These are phyloP conservation scores for Boletus sp. DNA, from an alignment of 768 basidiomycete species.

Conservation along the genomic window DNA sequence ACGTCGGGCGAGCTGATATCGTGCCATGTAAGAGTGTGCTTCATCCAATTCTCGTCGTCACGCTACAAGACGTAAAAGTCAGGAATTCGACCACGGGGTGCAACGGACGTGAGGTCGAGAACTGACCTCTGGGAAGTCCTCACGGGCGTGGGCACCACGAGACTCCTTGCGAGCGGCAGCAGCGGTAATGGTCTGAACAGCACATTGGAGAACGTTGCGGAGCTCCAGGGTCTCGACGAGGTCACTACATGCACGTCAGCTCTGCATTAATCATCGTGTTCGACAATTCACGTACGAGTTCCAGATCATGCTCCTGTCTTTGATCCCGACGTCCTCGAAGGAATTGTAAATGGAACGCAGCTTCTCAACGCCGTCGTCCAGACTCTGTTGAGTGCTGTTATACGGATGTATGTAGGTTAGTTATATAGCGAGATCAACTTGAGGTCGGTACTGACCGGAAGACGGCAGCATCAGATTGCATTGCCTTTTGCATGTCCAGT, in stretches of 20 bases:
- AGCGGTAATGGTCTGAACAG: conserved; percentile 91
- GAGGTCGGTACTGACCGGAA: conserved; percentile 61
- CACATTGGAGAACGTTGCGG: conserved; percentile 92
- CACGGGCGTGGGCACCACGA: conserved; percentile 97
- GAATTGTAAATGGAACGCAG: conserved; percentile 83
- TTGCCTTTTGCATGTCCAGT: conserved; percentile 97
- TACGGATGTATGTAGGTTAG: neutral
- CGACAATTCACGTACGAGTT: conserved; percentile 72
- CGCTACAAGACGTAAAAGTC: conserved; percentile 47
- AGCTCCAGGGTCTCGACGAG: conserved; percentile 97
- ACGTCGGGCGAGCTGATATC: conserved; percentile 78
- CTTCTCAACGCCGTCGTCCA: conserved; percentile 93
- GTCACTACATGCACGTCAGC: conserved; percentile 53
- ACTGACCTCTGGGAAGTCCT: conserved; percentile 91
- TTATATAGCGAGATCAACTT: neutral
- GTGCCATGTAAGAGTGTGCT: conserved; percentile 91
- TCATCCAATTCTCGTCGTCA: conserved; percentile 94
- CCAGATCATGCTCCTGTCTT: conserved; percentile 99
- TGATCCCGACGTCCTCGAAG: conserved; percentile 90
- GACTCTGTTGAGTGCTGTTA: conserved; percentile 73
- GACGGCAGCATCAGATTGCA: conserved; percentile 97
- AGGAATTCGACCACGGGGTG: neutral
- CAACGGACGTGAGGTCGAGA: neutral
- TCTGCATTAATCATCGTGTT: conserved; percentile 1
- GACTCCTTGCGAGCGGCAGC: conserved; percentile 95